Base-by-base conservation (phyloP, 1,139 yeast species). In the Saccharomyces hybrid region DNA sequence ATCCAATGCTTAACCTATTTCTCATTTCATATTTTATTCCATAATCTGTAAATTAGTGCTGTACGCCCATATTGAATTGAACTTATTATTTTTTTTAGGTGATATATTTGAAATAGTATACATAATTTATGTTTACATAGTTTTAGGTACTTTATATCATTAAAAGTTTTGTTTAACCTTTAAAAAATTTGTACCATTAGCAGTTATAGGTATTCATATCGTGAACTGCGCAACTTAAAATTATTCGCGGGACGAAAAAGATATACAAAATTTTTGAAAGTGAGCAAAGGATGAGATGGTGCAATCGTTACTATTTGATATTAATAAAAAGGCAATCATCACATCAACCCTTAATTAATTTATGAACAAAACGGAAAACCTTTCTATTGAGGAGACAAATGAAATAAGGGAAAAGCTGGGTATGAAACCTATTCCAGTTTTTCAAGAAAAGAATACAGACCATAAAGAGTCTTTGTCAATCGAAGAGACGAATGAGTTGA, bases 361-460 rank as follows among this genome's bases (percentile, higher is more conserved):
- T 13, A 61, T 64, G 67, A 57, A 67, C 71, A 32, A 67, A 68
- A 59, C 68, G 25, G 48, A 60, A 62, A 56, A 68, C 1, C 57
- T 79, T 8, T 76, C 82, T 0, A 55, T 79, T 5, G 81, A 76
- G 56, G 85, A 81, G 60, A 81, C 85, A 0, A 81, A 81, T 62
- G 73, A 67, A 58, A 70, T 81, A 4, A 70, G 87, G 48, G 56
- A 67, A 5, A 73, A 79, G 34, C 57, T 81, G 20, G 85, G 85
- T 0, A 67, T 81, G 32, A 73, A 73, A 46, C 79, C 78, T 2
- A 77, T 80, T 11, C 73, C 73, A 3, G 58, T 53, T 4, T 47
- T 13, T 2, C 41, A 52, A 9, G 46, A 31, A 11, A 26, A 49
- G 3, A 11, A 38, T 11, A 25, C 11, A 16, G n/a, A 13, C 44